These are phyloP conservation scores for Zychaea mexicana DNA, from an alignment of 371 early-diverging fungal genomes.

Conservation along the genomic window DNA sequence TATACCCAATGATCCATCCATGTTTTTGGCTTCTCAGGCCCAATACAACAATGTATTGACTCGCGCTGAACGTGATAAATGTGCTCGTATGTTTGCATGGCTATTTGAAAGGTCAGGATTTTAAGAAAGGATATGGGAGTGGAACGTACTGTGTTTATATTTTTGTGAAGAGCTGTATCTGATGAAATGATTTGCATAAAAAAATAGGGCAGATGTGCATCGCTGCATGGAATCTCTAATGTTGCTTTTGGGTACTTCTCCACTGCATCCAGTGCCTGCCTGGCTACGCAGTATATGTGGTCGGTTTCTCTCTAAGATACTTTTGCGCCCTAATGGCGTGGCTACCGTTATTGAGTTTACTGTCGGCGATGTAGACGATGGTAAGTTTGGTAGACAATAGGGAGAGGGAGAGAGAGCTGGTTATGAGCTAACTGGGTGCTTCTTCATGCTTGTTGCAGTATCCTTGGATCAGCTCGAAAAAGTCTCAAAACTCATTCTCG, in stretches of 20 bases:
- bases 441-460: neutral
- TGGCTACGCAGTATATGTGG: slow-evolving; percentile 72
- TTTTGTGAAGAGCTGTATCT: neutral
- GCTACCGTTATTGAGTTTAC: slow-evolving; percentile 67
- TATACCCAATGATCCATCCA: neutral
- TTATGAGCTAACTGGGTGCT: no score
- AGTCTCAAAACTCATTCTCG: slow-evolving; percentile 61
- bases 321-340: slow-evolving; percentile 65
- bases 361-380: slow-evolving; percentile 52
- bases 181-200: neutral
- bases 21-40: neutral
- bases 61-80: slow-evolving; percentile 48
- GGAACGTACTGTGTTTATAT: neutral
- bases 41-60: slow-evolving; percentile 13
- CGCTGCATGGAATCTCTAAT: slow-evolving; percentile 69
- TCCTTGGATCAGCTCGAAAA: slow-evolving; percentile 61
- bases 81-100: slow-evolving; percentile 49
- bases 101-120: slow-evolving; percentile 34
- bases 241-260: slow-evolving; percentile 56
- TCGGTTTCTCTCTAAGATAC: slow-evolving; percentile 62
- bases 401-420: no score
- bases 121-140: neutral
- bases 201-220: slow-evolving; percentile 48
- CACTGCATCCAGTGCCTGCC: slow-evolving; percentile 54
- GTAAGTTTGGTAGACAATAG: slow-evolving; percentile 11